Evolutionary conservation across 2,329 filamentous ascomycete genomes (phyloP).

Genomic region (Ophiocordyceps sinensis): DNA sequence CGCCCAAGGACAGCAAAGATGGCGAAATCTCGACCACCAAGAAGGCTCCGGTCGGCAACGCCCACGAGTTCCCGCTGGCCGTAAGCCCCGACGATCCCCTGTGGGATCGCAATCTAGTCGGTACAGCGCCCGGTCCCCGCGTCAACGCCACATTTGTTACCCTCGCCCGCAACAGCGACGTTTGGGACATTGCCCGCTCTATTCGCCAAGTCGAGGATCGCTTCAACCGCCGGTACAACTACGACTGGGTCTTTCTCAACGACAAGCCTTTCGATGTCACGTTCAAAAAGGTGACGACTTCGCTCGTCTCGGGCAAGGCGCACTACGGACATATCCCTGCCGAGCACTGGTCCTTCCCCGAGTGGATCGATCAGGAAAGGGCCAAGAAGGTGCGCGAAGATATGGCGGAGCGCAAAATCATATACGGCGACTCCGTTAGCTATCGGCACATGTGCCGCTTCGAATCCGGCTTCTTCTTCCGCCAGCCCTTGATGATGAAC

Average conservation of each 20-base stretch:
- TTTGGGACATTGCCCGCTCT: conserved; percentile 94
- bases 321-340: conserved; percentile 78
- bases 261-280: conserved; percentile 85
- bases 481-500: conserved; percentile 80
- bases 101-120: conserved; percentile 35
- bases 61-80: conserved; percentile 31
- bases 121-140: conserved; percentile 50
- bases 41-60: conserved; percentile 10
- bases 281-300: conserved; percentile 83
- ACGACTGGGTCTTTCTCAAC: conserved; percentile 99
- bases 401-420: conserved; percentile 89
- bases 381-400: conserved; percentile 82
- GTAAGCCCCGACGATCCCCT: conserved; percentile 36
- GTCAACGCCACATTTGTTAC: conserved; percentile 98
- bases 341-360: conserved; percentile 96
- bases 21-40: conserved; percentile 10
- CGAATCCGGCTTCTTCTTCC: conserved; percentile 99
- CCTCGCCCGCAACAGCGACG: conserved; percentile 78
- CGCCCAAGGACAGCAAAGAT: conserved; percentile 9
- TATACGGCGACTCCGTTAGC: conserved; percentile 92
- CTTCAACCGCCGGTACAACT: conserved; percentile 93
- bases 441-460: conserved; percentile 99
- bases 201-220: conserved; percentile 96
- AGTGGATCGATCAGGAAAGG: conserved; percentile 90
- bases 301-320: conserved; percentile 84